Evolutionary conservation across 345 rosid species (phyloP).

Genomic region (Eucalyptus sp.): DNA sequence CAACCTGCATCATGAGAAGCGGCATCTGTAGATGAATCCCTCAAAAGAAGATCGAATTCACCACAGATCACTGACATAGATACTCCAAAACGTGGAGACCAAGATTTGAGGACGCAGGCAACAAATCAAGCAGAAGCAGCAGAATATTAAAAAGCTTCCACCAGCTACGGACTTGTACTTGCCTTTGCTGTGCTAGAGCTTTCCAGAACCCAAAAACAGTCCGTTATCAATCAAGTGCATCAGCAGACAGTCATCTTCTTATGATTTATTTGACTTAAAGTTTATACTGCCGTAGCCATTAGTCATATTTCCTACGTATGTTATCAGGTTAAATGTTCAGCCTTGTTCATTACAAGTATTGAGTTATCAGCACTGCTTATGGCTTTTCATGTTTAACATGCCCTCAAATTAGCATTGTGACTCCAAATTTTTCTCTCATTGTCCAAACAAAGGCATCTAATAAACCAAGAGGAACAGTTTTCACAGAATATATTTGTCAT

Average conservation of each 20-base stretch:
- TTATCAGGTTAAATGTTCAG: background rate
- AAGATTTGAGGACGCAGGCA: background rate
- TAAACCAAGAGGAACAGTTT: background rate
- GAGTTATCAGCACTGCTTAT: background rate
- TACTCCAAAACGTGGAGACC: background rate
- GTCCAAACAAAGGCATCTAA: background rate
- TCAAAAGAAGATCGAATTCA: background rate
- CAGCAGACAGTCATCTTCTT: background rate
- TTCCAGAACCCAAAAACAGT: background rate
- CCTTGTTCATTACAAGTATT: background rate
- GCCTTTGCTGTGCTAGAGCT: background rate
- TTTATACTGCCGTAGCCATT: background rate
- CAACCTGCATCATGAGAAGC: slow-evolving; percentile 33
- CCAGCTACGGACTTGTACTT: background rate
- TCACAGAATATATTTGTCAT: background rate
- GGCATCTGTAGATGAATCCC: background rate
- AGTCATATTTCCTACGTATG: background rate
- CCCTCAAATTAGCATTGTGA: background rate
- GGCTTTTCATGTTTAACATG: background rate
- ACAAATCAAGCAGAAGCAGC: background rate
- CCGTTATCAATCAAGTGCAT: background rate
- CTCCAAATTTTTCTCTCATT: background rate
- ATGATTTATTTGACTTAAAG: background rate
- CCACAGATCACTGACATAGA: background rate
- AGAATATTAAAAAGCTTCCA: background rate